Base-by-base conservation (phyloP, 208 protist genomes). In the Trichomonas vaginalis region DNA sequence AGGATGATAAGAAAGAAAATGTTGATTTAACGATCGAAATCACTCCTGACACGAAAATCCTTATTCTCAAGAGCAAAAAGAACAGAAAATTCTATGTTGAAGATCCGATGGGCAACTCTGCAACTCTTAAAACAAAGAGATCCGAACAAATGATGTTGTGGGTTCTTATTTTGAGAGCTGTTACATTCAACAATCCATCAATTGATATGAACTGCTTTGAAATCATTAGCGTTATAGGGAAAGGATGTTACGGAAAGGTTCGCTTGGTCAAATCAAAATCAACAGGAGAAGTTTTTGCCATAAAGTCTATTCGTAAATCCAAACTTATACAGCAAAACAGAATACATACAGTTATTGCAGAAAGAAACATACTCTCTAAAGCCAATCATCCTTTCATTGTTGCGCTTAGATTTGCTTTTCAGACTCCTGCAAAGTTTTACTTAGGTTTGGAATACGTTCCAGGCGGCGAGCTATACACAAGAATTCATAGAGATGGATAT, bases 381-480 rank as follows among this genome's bases (percentile, higher is more conserved):
- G 92, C 97, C 17, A 70, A 96, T 62, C 97, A 97, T 95, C 96
- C 97, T 21, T 98, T 98, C 62, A 97, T 98, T 86, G 96, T 97
- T 12, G 56, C 95, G 39, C 90, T 98, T 23, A 88, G 97, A 46
- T 98, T 97, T 96, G 96, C 97, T n/a, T 98, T 98, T 96, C 96
- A 97, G 92, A 97, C 97, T 12, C 96, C 40, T 47, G 90, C 96
- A 39, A 97, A 97, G 87, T 96, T 98, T 35, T 97, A 97, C 87
- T 96, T 98, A 37, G 96, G 97, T 46, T 62, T 98, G 39, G 97
- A 97, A 88, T 97, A 96, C 96, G 61, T 96, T 0, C 96, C 96
- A 96, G 97, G 97, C 47, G 97, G 97, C 45, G 97, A 98, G 96
- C 96, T 98, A 32, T 98, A 98, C 96, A 97, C 95, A 95, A 97